Evolutionary conservation across 2,329 filamentous ascomycete species (phyloP).

Genomic region (Fusarium pseudonygamai): DNA sequence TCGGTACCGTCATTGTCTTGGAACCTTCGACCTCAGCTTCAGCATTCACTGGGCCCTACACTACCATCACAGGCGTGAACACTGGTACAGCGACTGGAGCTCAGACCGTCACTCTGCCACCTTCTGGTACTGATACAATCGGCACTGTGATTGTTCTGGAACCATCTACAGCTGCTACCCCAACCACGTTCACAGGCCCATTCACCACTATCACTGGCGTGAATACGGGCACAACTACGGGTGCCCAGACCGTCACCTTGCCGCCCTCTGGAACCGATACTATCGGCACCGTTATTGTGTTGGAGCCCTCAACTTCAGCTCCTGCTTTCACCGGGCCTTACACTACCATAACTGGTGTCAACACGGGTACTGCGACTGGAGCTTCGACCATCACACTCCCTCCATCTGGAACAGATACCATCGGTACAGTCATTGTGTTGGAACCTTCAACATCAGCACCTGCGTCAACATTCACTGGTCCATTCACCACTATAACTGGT

Average conservation of each 20-base stretch:
- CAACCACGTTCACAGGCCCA: not conserved
- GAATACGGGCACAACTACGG: not conserved
- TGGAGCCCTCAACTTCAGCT: not conserved
- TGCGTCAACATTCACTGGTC: not conserved
- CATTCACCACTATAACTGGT: not conserved
- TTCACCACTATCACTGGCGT: not conserved
- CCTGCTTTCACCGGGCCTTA: not conserved
- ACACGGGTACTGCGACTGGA: too few species aligned
- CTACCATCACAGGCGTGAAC: not conserved
- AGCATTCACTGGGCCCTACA: not conserved
- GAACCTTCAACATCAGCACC: not conserved
- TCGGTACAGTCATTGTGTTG: not conserved
- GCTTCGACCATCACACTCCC: too few species aligned
- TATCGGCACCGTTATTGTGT: not conserved
- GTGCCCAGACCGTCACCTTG: not conserved
- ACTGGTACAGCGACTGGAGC: not conserved
- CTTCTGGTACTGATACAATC: not conserved
- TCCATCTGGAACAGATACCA: too few species aligned
- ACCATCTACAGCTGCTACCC: not conserved
- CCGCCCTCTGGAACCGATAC: not conserved
- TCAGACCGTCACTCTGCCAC: not conserved
- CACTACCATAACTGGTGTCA: not conserved
- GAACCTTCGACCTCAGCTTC: not conserved
- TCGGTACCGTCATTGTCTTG: not conserved
- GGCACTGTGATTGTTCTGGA: not conserved